Evolutionary conservation across 192 early-diverging fungal species (phyloP), one percentile per base, ranked within the genome.

Genomic region (Linnemannia zychae): DNA sequence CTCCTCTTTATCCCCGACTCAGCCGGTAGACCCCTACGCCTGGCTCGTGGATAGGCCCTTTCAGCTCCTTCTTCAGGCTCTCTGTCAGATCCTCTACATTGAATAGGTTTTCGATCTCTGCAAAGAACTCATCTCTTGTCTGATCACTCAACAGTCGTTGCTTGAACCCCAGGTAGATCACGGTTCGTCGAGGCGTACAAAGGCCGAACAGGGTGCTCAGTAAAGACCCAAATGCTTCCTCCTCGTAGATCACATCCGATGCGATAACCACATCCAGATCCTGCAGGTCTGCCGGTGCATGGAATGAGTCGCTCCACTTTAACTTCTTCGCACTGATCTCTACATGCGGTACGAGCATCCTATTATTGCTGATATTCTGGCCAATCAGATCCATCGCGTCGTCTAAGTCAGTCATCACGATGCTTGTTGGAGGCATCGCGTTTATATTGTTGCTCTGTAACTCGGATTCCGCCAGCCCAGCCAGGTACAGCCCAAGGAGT

Each of bases 201-300:
- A 91, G 75, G 20, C 78, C 81, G 15, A 80, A 76, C 20, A 91
- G 74, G 4, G 89, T 82, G 44, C 87, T 74, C 40, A 89, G 74
- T 5, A 91, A 65, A 3, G 75, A 48, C 4, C 75, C 75, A 57
- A 89, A 84, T 22, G 74, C 76, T 6, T 78, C 53, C 0, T 76
- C 33, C n/a, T 91, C 88, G 47, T 91, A 91, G 7, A 91, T 76
- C 17, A 91, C 88, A 75, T 91, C 90, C 0, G 90, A 91, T 1
- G 90, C 90, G n/a, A 91, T 71, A 4, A 91, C 72, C 16, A 88
- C 33, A 40, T 91, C 90, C 4, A 87, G 68, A 5, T 47, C 71
- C 40, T 65, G 79, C 13, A 57, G 74, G 0, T 28, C 50, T 0
- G 40, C 46, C 1, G 68, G 67, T 20, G 76, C 17, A 0, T 78